Percentiles rank a stretch among this genome's conserved stretches.
These are phyloP conservation scores for Barnettozyma populi DNA, from an alignment of 805 yeast species.

Conservation along the genomic window DNA sequence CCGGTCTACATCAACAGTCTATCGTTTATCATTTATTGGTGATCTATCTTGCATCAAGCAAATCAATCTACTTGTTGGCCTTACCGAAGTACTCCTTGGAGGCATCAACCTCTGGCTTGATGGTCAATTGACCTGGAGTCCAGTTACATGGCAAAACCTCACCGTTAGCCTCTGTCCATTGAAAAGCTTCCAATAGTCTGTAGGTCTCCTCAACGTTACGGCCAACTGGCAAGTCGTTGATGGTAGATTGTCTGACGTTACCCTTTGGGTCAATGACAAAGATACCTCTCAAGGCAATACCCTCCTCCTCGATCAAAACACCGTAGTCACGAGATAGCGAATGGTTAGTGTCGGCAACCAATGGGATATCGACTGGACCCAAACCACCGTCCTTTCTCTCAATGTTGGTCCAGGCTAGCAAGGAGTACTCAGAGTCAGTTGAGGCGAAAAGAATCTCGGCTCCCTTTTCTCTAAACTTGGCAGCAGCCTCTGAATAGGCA, in stretches of 20 bases:
- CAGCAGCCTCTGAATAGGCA: conserved; percentile 94
- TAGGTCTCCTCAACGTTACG: conserved; percentile 97
- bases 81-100: conserved; percentile 76
- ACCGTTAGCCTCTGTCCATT: conserved; percentile 98
- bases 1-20: not conserved
- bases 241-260: conserved; percentile 88
- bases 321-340: conserved; percentile 92
- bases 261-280: conserved; percentile 97
- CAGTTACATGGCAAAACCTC: conserved; percentile 99
- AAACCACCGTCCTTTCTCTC: conserved; percentile 97
- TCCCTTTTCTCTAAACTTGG: conserved; percentile 81
- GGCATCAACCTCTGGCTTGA: conserved; percentile 73
- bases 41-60: not conserved
- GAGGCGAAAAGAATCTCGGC: conserved; percentile 92
- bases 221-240: conserved; percentile 99
- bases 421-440: conserved; percentile 96
- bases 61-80: conserved; percentile 32
- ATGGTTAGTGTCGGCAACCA: conserved; percentile 96
- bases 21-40: not conserved
- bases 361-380: conserved; percentile 91
- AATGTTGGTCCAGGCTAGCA: conserved; percentile 97
- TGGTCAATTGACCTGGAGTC: conserved; percentile 92
- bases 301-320: conserved; percentile 93
- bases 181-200: conserved; percentile 98
- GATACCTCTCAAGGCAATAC: conserved; percentile 96